Evolutionary conservation across 306 rosid species (phyloP), one percentile per base, ranked within the genome.

Genomic region (Boehmeria nivea): DNA sequence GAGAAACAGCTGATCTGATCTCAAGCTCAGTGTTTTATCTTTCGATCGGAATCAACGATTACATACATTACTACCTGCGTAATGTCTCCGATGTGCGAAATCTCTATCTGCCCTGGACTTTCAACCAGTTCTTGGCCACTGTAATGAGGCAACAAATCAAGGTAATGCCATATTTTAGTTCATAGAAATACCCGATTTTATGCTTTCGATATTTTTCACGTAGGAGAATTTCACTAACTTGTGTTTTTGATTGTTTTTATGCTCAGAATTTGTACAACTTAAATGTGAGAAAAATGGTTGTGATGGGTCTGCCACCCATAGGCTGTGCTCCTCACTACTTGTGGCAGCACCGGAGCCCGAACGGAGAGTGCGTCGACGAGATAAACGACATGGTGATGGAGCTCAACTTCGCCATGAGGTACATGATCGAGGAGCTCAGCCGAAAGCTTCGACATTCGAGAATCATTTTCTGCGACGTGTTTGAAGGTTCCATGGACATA

Each of bases 11-110:
- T 31, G 55, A 22, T 57, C 81, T 79, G 67, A 63, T 81, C 60
- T 81, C 88, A 10, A 43, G 67, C 20, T 83, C 97, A 0, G 61
- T 83, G 58, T 51, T 90, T 17, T 90, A 90, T 71, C 73, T 81
- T 60, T 89, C 95, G 12, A 80, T 86, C 59, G 90, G 97, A 60
- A 86, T 89, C 72, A 89, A 89, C 23, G 97, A 89, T 68, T 89
- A 83, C 65, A 89, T 89, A 62, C 97, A 89, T 62, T 86, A 83
- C 80, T 86, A 86, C 64, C 64, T 86, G 66, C 84, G 72, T 36
- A 86, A 83, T 59, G 87, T 65, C 0, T 79, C 94, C 16, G 73
- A 81, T 28, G 85, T 91, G 54, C 75, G 80, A 66, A 84, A 76
- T 67, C 57, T 87, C 53, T 91, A 70, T 59, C 72, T 76, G 0